phyloP scores from a whole-genome alignment of 2,329 filamentous ascomycete species.

The Neofusicoccum parvum region DNA sequence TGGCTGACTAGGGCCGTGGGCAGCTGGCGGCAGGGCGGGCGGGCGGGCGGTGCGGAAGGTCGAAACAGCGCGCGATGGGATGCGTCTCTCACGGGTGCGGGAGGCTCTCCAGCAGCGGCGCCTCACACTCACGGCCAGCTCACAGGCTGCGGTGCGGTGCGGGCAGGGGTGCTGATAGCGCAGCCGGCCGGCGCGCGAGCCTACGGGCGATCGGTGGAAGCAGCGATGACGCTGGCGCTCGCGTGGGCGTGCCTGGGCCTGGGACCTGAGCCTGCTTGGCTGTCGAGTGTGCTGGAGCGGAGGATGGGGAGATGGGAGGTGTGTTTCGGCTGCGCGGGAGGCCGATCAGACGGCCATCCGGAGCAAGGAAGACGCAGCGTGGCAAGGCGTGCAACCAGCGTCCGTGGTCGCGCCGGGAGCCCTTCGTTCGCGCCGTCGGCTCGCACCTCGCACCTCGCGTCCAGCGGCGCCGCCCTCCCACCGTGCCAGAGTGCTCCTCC shows the following conservation, averaged over 20 bases:
- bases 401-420: neutral
- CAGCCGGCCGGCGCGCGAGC: conserved; percentile 3
- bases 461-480: neutral
- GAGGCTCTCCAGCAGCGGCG: neutral
- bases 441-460: neutral
- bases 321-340: conserved; percentile 16
- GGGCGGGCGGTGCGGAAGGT: conserved; percentile 11
- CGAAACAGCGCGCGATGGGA: conserved; percentile 12
- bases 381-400: conserved; percentile 2
- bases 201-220: conserved; percentile 13
- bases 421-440: too few relatives aligned
- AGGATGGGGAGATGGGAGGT: conserved; percentile 2
- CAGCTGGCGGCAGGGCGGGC: conserved; percentile 7
- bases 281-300: conserved; percentile 1
- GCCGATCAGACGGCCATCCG: conserved; percentile 12
- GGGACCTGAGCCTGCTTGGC: conserved; percentile 9
- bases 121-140: neutral
- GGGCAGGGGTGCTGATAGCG: conserved; percentile 18
- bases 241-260: conserved; percentile 13
- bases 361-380: conserved; percentile 11
- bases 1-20: neutral
- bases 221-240: conserved; percentile 10
- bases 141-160: conserved; percentile 6
- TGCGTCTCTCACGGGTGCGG: neutral
- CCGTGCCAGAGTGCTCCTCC: too few relatives aligned